Evolutionary conservation across 768 basidiomycete species (phyloP), one percentile per base, ranked within the genome.

Genomic region (Amanita fuliginea): DNA sequence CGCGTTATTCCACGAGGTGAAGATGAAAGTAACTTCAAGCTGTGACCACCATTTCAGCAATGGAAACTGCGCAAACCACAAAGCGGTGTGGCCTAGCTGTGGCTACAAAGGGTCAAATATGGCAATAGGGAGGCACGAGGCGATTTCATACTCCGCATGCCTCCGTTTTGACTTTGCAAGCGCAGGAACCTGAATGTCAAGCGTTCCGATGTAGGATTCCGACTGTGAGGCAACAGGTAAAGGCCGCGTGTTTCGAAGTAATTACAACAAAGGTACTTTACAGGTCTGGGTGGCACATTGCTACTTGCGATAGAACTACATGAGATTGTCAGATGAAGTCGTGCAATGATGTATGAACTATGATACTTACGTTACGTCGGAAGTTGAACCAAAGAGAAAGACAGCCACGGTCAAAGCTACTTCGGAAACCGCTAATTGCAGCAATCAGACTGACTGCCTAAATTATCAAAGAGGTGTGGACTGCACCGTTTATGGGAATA

Each of bases 331-430:
- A 42, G 52, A 53, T 47, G 35, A 18, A n/a, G 21, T 21, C 21
- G 24, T 50, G 18, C 11, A 44, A 33, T 43, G 33, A 50, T 33
- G 14, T 11, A 30, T 40, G 50, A 53, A 42, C 24, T 26, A 24
- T 28, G 18, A 14, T 6, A 71, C 89, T 69, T 63, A 93, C 90
- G 64, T 90, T 92, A 48, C 90, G 83, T 37, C 90, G 81, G 76
- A 95, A 96, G 67, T 90, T 92, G 69, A 97, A 95, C 85, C 93
- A 94, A 14, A 96, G 71, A 32, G 94, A 96, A 28, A 99, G 65
- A 58, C 96, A 96, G 6, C 96, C 96, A 53, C 95, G 77, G 65
- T 99, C 96, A 64, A 98, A 99, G 57, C 89, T 92, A 62, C 90
- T 92, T 43, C 93, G 77, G 75, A 98, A 99, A 13, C 96, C 96